Base-by-base conservation (phyloP, 257 asterid genomes). In the Galeopsis tetrahit region DNA sequence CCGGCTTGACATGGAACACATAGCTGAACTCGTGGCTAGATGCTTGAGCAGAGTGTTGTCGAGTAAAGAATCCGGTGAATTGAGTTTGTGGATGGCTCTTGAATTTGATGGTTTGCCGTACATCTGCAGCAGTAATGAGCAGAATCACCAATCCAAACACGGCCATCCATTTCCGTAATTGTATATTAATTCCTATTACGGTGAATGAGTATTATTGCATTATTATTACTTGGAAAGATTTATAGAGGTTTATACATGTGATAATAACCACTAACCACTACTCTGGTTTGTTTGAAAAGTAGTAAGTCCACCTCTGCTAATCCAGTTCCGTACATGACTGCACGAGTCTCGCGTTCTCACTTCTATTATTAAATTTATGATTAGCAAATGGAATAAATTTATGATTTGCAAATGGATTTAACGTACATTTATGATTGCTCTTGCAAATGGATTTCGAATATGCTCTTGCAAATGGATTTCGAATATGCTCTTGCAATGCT, bases 91-190 rank as follows among this genome's bases (percentile, higher is more conserved):
- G 66, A 63, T 66, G 52, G 81, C 71, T 67, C 77, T 80, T 35
- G 90, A 80, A 66, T 73, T 83, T 56, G 82, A 55, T 42, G 79
- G 40, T 78, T 82, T 78, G 6, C 92, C 93, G 10, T 57, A 82
- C 32, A 85, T 66, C 44, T 75, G 81, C 40, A 81, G 56, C n/a
- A 75, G 48, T 3, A 8, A 36, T 17, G 84, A 59, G 28, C 0
- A 2, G 66, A 52, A 74, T 86, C 92, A 44, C 92, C 86, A 14
- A 73, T 33, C 92, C 92, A 88, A 68, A 78, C 7, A 10, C 92
- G 87, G 3, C 88, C 89, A 33, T 86, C 83, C 14, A 36, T 55
- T 7, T 82, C 81, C 13, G 78, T 64, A 46, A 43, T 52, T 64
- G 10, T 78, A n/a, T n/a, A n/a, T n/a, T n/a, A n/a, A n/a, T n/a